A percentile compares a stretch with the other conserved stretches of the same genome.
These are phyloP conservation scores for Penicillium nucicola DNA, from an alignment of 495 filamentous ascomycete species.

Conservation along the genomic window DNA sequence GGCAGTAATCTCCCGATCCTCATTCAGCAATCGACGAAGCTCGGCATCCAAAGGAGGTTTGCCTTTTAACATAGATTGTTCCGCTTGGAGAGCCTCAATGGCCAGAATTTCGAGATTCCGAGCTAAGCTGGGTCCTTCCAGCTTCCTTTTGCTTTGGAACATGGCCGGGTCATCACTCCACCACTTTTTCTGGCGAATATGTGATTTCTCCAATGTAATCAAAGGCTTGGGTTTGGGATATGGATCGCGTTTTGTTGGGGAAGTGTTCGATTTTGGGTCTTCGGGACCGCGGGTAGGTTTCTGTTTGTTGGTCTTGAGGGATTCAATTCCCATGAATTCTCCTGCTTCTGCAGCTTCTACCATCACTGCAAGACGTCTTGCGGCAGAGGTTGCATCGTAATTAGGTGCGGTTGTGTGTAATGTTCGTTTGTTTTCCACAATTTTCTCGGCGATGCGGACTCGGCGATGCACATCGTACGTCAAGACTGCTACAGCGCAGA, in stretches of 20 bases:
- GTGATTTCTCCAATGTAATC: background rate
- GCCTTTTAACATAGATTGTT: slow-evolving; percentile 1
- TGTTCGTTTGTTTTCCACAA: slow-evolving; percentile 43
- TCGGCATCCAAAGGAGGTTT: slow-evolving; percentile 9
- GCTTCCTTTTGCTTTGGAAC: background rate
- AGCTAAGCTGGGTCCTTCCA: background rate
- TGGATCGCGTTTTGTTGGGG: background rate
- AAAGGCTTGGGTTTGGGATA: background rate
- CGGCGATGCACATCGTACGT: slow-evolving; percentile 44
- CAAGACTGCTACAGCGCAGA: slow-evolving; percentile 40
- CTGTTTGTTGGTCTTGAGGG: slow-evolving; percentile 30
- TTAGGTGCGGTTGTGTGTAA: slow-evolving; percentile 42
- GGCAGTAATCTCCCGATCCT: slow-evolving; percentile 32
- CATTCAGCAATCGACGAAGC: slow-evolving; percentile 14
- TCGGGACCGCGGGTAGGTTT: slow-evolving; percentile 4
- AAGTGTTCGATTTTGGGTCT: background rate
- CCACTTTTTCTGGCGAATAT: background rate
- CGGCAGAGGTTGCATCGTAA: slow-evolving; percentile 44
- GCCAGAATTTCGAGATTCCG: slow-evolving; percentile 10
- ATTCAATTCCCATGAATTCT: slow-evolving; percentile 37
- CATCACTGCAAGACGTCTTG: slow-evolving; percentile 36
- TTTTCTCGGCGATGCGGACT: slow-evolving; percentile 38
- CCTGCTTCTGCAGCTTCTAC: slow-evolving; percentile 43
- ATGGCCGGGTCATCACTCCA: background rate
- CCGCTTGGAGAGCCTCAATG: slow-evolving; percentile 8